Evolutionary conservation across 495 filamentous ascomycete genomes (phyloP).

Genomic region (Penicillium subrubescens): DNA sequence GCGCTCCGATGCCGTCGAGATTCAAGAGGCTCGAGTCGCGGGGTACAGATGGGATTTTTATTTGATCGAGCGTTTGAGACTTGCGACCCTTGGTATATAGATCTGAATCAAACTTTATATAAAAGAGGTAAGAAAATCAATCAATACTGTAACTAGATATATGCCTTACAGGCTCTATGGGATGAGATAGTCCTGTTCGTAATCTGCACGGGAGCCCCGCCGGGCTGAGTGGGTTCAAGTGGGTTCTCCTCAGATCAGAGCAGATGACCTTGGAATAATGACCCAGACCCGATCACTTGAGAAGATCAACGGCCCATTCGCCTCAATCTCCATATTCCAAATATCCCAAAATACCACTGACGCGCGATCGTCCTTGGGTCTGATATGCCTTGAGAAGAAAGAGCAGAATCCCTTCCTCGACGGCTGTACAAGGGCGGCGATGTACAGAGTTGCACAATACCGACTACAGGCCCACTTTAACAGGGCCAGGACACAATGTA

Average conservation of each 20-base stretch:
- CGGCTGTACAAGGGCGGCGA: constrained; percentile 28
- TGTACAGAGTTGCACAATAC: constrained; percentile 23
- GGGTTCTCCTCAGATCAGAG: constrained; percentile 10
- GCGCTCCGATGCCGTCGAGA: constrained; percentile 6
- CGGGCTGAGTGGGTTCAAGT: constrained; percentile 11
- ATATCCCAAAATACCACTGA: constrained; percentile 7
- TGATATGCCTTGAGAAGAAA: constrained; percentile 9
- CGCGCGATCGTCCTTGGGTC: constrained; percentile 11
- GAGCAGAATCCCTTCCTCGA: constrained; percentile 1
- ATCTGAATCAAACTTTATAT: neutral
- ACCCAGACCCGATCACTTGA: constrained; percentile 35
- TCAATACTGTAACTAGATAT: neutral
- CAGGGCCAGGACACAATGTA: constrained; percentile 13
- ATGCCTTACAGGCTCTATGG: neutral
- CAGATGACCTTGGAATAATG: constrained; percentile 36
- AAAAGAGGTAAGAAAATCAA: neutral
- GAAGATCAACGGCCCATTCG: constrained; percentile 45
- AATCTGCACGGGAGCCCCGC: constrained; percentile 27
- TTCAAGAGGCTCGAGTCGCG: neutral
- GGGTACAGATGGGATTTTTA: neutral
- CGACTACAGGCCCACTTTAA: constrained; percentile 2
- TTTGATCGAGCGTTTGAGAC: neutral
- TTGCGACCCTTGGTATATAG: neutral
- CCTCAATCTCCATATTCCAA: constrained; percentile 13
- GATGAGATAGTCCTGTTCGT: constrained; percentile 20